phyloP scores from a whole-genome alignment of 2,329 filamentous ascomycete species.

The Fusarium floridanum region DNA sequence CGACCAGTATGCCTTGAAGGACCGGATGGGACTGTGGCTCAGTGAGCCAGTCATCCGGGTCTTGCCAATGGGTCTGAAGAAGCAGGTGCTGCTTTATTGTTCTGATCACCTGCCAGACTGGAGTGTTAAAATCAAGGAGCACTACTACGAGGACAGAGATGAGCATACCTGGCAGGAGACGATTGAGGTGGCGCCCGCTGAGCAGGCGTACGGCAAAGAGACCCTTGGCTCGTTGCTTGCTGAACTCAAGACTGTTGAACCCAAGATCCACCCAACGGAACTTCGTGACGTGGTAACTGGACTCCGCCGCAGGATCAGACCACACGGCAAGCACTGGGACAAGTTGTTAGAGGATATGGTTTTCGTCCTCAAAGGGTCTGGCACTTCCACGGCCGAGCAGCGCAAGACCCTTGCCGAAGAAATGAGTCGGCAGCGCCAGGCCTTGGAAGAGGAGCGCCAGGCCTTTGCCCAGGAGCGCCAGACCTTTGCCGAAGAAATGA shows the following conservation, averaged over 20 bases:
- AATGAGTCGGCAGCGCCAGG: too few species aligned
- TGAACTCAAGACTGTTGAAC: neutral
- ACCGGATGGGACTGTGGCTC: neutral
- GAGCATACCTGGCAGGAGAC: neutral
- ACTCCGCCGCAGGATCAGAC: neutral
- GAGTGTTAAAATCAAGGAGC: neutral
- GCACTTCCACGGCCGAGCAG: neutral
- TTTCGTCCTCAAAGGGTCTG: neutral
- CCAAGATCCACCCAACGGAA: neutral
- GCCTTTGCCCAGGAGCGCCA: too few species aligned
- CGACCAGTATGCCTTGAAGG: neutral
- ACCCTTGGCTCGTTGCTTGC: neutral
- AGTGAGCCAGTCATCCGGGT: neutral
- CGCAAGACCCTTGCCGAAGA: too few species aligned
- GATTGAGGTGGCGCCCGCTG: neutral
- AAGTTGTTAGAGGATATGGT: neutral
- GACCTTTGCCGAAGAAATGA: too few species aligned
- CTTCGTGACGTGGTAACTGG: neutral
- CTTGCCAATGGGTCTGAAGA: neutral
- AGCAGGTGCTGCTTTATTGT: neutral
- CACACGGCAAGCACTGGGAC: neutral
- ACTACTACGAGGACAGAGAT: neutral
- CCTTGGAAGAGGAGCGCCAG: too few species aligned
- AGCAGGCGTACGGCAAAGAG: neutral
- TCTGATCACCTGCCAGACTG: neutral